A percentile compares a stretch with the other conserved stretches of the same genome.
These are phyloP conservation scores for Blastomyces emzantsi DNA, from an alignment of 2,329 filamentous ascomycete species.

Conservation along the genomic window DNA sequence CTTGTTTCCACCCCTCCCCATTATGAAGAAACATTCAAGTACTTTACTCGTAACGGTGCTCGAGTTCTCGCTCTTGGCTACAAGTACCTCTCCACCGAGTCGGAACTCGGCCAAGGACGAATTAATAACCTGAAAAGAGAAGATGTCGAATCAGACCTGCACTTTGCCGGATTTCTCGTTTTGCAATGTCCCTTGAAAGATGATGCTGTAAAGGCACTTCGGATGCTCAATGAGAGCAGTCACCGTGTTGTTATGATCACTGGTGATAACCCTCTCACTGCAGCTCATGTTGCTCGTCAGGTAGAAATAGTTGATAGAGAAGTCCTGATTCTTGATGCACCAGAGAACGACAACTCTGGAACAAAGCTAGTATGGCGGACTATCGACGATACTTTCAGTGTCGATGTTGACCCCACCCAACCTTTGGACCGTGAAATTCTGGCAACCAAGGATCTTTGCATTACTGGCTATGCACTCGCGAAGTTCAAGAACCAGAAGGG, in stretches of 20 bases:
- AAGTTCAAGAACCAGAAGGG: constrained; percentile 78
- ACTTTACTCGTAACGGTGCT: constrained; percentile 92
- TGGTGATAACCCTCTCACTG: constrained; percentile 93
- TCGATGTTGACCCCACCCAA: constrained; percentile 74
- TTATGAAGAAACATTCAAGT: constrained; percentile 97
- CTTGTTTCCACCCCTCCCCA: constrained; percentile 69
- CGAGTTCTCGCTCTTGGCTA: constrained; percentile 90
- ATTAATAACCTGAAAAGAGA: constrained; percentile 95
- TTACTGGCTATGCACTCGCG: constrained; percentile 86
- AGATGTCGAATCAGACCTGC: constrained; percentile 72
- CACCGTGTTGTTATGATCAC: constrained; percentile 99
- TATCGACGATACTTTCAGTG: constrained; percentile 79
- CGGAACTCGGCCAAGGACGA: constrained; percentile 69
- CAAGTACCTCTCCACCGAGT: constrained; percentile 75
- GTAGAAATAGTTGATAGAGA: constrained; percentile 98
- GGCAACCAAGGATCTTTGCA: constrained; percentile 79
- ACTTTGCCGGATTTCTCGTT: constrained; percentile 91
- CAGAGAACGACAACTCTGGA: constrained; percentile 75
- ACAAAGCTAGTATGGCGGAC: constrained; percentile 87
- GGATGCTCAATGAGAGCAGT: constrained; percentile 97
- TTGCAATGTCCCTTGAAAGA: constrained; percentile 94
- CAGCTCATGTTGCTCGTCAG: constrained; percentile 87
- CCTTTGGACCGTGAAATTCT: constrained; percentile 74
- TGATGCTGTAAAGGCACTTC: constrained; percentile 85
- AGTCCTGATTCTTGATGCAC: constrained; percentile 86